These are phyloP conservation scores for Lathyrus tuberosus DNA, from an alignment of 306 rosid species.

Conservation along the genomic window DNA sequence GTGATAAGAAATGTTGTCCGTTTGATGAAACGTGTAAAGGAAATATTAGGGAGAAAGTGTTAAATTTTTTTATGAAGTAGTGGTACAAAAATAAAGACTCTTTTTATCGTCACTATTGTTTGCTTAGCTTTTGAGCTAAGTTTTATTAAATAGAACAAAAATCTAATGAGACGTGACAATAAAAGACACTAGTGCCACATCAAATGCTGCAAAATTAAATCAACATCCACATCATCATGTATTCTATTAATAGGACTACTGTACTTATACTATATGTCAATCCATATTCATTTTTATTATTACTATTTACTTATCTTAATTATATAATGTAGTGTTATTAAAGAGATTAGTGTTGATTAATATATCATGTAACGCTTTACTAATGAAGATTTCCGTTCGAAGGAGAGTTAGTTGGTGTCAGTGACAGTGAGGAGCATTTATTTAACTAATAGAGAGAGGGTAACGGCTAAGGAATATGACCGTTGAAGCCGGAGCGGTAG, in stretches of 20 bases:
- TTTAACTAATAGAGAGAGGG: slow-evolving; percentile 20
- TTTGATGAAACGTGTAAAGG: slow-evolving; percentile 26
- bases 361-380: neutral
- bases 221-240: neutral
- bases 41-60: neutral
- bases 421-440: slow-evolving; percentile 27
- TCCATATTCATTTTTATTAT: no score
- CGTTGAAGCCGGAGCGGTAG: slow-evolving; percentile 50
- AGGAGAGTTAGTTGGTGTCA: neutral
- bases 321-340: no score
- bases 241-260: neutral
- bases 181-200: neutral
- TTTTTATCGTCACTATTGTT: neutral
- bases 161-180: neutral
- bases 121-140: neutral
- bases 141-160: neutral
- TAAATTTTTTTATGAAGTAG: neutral
- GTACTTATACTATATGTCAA: no score
- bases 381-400: no score
- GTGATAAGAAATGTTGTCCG: slow-evolving; percentile 41
- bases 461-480: slow-evolving; percentile 67
- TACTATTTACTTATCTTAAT: no score
- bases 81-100: neutral
- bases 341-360: neutral
- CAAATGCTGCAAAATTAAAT: slow-evolving; percentile 6